Evolutionary conservation across 164 flowering plant species (phyloP).

Genomic region (Liriodendron chinense): DNA sequence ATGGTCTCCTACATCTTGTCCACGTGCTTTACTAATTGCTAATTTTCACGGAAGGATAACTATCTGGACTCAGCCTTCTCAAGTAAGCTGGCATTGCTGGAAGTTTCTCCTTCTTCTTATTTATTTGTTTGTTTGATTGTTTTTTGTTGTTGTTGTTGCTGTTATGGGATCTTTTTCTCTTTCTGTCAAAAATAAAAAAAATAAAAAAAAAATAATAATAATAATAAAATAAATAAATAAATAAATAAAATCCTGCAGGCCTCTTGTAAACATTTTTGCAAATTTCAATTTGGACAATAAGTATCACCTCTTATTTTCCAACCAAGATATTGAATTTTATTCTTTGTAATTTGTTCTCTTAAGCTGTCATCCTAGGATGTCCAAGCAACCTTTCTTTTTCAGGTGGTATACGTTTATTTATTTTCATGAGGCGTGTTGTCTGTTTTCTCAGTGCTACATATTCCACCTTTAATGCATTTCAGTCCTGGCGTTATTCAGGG

Average conservation of each 20-base stretch:
- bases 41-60: slow-evolving; percentile 96
- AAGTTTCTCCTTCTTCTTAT: background rate
- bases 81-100: slow-evolving; percentile 41
- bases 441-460: background rate
- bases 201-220: too few species aligned
- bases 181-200: too few species aligned
- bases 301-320: background rate
- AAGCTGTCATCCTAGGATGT: too few species aligned
- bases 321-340: background rate
- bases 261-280: too few species aligned
- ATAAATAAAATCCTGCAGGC: too few species aligned
- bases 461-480: slow-evolving; percentile 2
- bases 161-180: too few species aligned
- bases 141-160: background rate
- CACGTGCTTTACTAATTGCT: slow-evolving; percentile 86
- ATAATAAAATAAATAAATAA: too few species aligned
- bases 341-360: too few species aligned
- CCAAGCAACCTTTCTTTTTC: too few species aligned
- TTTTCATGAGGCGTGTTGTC: too few species aligned
- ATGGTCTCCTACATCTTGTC: slow-evolving; percentile 93
- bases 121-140: background rate
- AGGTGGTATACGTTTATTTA: too few species aligned
- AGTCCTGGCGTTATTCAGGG: slow-evolving; percentile 51
- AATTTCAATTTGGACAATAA: too few species aligned
- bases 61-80: slow-evolving; percentile 92